Base-by-base conservation (phyloP, 2,329 filamentous ascomycete genomes). In the Parastagonospora nodorum region DNA sequence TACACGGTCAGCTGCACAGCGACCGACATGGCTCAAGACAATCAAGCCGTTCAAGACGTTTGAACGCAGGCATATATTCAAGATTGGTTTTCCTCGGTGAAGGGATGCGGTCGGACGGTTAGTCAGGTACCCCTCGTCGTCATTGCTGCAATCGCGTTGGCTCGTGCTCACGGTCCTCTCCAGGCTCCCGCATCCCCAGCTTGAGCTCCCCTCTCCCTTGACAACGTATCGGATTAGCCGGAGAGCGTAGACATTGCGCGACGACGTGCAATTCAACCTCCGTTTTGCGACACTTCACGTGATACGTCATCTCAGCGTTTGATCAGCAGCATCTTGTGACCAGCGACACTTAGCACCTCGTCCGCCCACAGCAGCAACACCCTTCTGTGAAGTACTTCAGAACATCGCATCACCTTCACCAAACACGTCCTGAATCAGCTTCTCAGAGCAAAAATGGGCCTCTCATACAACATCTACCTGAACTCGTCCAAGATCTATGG, bases 391-490 rank as follows among this genome's bases (percentile, higher is more conserved):
- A 39, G 37, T 32, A 3, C 30, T 32, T 32, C 9, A 10, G 10
- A 32, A n/a, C 30, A 7, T n/a, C 10, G 30, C 30, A 11, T 32
- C 30, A 39, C 37, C 37, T 39, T 2, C 37, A 24, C 8, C 37
- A 16, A 2, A 39, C 37, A 16, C 8, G 8, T 7, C 15, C 37
- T 11, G 7, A 3, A 16, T 16, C 24, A 4, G 37, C 15, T 32
- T n/a, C 6, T 8, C 8, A 11, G 4, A 16, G 19, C 19, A 52
- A 56, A 33, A 41, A 96, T 96, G 92, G 92, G 92, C 61, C 86
- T 97, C 64, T 81, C 87, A 53, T 96, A 96, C 81, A 96, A 96
- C 77, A 87, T 89, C 54, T 97, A 96, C 75, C 87, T 96, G 60
- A 90, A 87, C 74, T 88, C 89, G 70, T 84, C 82, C 76, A 90